Conservation (phyloP, 441 rosid species). For the Mallotus japonicus region DNA sequence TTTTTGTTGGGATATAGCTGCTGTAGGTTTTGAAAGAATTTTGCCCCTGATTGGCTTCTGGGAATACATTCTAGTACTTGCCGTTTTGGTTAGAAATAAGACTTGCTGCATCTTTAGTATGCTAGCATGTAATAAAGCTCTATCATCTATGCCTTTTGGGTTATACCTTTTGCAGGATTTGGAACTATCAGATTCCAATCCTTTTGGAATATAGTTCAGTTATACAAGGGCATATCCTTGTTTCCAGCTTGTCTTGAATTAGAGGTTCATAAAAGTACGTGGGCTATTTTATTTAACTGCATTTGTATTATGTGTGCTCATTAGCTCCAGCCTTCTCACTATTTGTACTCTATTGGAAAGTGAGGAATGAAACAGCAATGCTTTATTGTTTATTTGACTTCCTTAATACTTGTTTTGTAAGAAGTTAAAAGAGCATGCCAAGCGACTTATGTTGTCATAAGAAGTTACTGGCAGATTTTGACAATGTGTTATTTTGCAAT, state of each 20-base stretch:
- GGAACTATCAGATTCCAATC: not conserved
- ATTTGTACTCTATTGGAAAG: no score
- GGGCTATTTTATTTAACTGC: not conserved
- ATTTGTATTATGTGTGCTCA: not conserved
- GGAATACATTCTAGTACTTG: not conserved
- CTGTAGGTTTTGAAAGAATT: not conserved
- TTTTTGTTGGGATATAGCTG: not conserved
- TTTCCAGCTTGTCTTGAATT: not conserved
- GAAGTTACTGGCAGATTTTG: constrained; percentile 5
- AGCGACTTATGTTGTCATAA: not conserved
- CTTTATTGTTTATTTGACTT: not conserved
- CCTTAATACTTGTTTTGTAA: not conserved
- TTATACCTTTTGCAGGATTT: not conserved
- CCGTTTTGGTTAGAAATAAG: not conserved
- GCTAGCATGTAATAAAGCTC: not conserved
- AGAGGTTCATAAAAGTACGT: not conserved
- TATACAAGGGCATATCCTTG: not conserved
- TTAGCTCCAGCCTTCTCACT: not conserved
- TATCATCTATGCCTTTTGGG: not conserved
- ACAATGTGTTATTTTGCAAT: constrained; percentile 13
- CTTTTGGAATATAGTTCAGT: not conserved
- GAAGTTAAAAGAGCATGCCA: not conserved
- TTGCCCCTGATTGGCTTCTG: not conserved
- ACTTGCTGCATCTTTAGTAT: not conserved
- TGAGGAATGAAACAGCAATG: not conserved